Evolutionary conservation across 225 moss, liverwort and hornwort species (phyloP).

Genomic region (Ulota crispa): DNA sequence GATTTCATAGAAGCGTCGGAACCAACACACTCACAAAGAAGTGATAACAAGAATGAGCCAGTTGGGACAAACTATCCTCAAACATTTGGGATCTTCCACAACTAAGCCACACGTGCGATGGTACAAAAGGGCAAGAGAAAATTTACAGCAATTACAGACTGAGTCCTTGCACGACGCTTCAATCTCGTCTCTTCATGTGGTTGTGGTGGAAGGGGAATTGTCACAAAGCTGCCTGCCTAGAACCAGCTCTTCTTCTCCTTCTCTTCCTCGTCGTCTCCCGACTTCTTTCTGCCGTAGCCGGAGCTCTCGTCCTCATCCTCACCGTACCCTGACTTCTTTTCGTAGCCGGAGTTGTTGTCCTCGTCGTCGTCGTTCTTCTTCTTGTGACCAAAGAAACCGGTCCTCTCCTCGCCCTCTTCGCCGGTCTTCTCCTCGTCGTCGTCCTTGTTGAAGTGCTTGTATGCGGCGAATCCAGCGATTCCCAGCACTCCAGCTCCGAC

Average conservation of each 20-base stretch:
- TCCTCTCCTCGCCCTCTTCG: slow-evolving; percentile 18
- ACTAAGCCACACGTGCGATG: background rate
- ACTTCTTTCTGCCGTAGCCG: slow-evolving; percentile 30
- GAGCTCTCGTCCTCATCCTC: slow-evolving; percentile 26
- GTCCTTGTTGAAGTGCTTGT: slow-evolving; percentile 40
- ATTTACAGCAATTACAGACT: slow-evolving; percentile 26
- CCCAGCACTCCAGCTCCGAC: slow-evolving; percentile 45
- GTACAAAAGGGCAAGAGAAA: background rate
- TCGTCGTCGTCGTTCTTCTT: slow-evolving; percentile 22
- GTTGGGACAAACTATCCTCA: background rate
- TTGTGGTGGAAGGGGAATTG: background rate
- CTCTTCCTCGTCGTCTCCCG: slow-evolving; percentile 15
- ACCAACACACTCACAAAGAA: background rate
- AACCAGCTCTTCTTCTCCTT: slow-evolving; percentile 37
- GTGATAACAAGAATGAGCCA: background rate
- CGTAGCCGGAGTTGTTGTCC: background rate
- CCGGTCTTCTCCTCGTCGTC: slow-evolving; percentile 25
- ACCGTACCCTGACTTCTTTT: slow-evolving; percentile 20
- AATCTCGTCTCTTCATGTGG: no score
- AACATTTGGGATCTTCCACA: background rate
- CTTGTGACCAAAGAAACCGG: slow-evolving; percentile 34
- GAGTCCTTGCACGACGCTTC: background rate
- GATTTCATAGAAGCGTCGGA: slow-evolving; percentile 2
- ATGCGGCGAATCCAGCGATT: slow-evolving; percentile 32
- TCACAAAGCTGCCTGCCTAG: background rate